Percentiles rank a stretch among this genome's conserved stretches.
These are phyloP conservation scores for Pisolithus albus DNA, from an alignment of 768 basidiomycete genomes.

Conservation along the genomic window DNA sequence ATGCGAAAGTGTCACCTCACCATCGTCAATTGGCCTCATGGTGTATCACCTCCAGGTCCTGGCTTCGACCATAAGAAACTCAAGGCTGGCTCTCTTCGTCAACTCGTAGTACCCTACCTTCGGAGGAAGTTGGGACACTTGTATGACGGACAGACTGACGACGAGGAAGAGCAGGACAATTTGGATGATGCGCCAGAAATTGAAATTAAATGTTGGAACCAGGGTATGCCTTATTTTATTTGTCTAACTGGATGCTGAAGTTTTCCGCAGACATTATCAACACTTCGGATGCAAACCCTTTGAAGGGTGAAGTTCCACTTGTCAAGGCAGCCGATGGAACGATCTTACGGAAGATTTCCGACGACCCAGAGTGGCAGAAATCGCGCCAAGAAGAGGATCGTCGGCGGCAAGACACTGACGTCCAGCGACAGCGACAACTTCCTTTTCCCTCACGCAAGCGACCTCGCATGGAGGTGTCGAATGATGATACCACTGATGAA, in stretches of 20 bases:
- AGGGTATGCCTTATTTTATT: neutral
- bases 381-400: neutral
- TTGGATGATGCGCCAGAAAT: neutral
- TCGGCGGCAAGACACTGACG: neutral
- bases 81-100: neutral
- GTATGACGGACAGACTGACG: neutral
- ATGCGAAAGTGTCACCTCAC: neutral
- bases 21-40: neutral
- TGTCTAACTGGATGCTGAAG: neutral
- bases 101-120: neutral
- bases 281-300: neutral
- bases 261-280: neutral
- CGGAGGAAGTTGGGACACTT: neutral
- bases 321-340: neutral
- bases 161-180: neutral
- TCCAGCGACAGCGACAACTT: neutral
- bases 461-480: neutral
- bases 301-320: neutral
- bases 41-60: neutral
- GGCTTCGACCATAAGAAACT: neutral
- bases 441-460: neutral
- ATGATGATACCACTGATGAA: neutral
- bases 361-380: neutral
- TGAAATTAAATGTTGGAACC: neutral
- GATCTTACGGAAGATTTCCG: neutral